A percentile compares a stretch with the other conserved stretches of the same genome.
phyloP scores from a whole-genome alignment of 2,329 filamentous ascomycete species.

The Podosphaera xanthii region DNA sequence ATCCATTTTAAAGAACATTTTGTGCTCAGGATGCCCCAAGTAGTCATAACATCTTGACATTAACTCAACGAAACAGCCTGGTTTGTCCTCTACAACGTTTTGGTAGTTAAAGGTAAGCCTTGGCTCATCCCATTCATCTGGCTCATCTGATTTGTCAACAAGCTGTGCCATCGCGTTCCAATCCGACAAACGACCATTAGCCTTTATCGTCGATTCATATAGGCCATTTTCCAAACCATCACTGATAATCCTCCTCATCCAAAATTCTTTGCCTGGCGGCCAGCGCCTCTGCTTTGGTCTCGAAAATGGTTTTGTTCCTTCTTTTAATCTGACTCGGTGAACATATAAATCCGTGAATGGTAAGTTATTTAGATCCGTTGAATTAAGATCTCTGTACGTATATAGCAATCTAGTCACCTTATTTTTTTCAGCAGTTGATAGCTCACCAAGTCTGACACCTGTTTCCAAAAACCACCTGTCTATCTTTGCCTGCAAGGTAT shows the following conservation, averaged over 20 bases:
- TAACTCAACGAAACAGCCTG: not conserved
- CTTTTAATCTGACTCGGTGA: not conserved
- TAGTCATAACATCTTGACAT: not conserved
- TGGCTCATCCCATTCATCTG: not conserved
- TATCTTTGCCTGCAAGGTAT: not conserved
- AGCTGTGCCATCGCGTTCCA: not conserved
- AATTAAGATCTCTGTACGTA: no score
- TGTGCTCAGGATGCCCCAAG: not conserved
- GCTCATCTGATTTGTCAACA: not conserved
- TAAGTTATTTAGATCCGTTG: no score
- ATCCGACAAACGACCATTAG: not conserved
- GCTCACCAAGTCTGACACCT: no score
- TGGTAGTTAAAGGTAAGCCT: constrained; percentile 2
- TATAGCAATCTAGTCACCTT: no score
- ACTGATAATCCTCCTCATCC: not conserved
- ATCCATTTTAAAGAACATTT: not conserved
- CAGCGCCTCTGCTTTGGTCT: not conserved
- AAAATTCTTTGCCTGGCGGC: not conserved
- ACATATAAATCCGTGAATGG: not conserved
- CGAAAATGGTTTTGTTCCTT: not conserved
- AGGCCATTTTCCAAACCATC: not conserved
- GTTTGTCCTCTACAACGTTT: not conserved
- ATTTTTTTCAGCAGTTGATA: no score
- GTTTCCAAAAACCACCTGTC: no score
- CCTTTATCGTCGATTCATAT: not conserved